These are phyloP conservation scores for Podospora comata DNA, from an alignment of 495 filamentous ascomycete species.

Conservation along the genomic window DNA sequence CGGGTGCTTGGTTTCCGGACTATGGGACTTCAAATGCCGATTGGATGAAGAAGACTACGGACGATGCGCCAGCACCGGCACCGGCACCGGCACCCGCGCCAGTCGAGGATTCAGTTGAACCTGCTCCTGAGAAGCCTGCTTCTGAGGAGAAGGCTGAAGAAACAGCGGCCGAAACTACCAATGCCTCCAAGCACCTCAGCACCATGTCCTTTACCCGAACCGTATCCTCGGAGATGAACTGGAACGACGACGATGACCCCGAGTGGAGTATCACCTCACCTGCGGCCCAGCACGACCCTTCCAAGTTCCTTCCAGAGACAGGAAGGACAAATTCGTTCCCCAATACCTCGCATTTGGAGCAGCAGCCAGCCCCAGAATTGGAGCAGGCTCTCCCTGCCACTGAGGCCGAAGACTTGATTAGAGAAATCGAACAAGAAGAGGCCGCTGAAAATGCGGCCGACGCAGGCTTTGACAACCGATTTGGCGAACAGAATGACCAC, in stretches of 20 bases:
- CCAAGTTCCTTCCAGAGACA: constrained; percentile 51
- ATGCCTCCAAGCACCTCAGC: constrained; percentile 46
- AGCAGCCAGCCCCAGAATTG: constrained; percentile 29
- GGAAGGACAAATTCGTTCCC: constrained; percentile 65
- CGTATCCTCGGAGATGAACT: constrained; percentile 51
- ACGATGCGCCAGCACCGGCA: constrained; percentile 17
- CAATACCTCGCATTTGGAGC: constrained; percentile 42
- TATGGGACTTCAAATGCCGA: constrained; percentile 27
- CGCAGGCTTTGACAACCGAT: constrained; percentile 26
- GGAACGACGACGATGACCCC: constrained; percentile 47
- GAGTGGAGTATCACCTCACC: constrained; percentile 46
- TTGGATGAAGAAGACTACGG: constrained; percentile 31
- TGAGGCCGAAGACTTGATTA: constrained; percentile 23
- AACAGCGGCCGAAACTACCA: constrained; percentile 27
- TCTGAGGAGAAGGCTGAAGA: constrained; percentile 12
- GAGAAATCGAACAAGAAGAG: constrained; percentile 38
- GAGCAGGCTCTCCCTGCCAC: constrained; percentile 22
- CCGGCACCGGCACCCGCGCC: neutral
- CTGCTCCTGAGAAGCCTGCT: constrained; percentile 22
- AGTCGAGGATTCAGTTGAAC: constrained; percentile 10
- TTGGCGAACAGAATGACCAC: constrained; percentile 27
- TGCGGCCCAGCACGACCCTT: constrained; percentile 50
- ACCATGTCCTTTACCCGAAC: constrained; percentile 54
- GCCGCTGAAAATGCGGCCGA: constrained; percentile 16
- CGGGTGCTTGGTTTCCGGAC: constrained; percentile 28